phyloP scores from a whole-genome alignment of 768 basidiomycete genomes.

The Macrolepiota albuminosa region DNA sequence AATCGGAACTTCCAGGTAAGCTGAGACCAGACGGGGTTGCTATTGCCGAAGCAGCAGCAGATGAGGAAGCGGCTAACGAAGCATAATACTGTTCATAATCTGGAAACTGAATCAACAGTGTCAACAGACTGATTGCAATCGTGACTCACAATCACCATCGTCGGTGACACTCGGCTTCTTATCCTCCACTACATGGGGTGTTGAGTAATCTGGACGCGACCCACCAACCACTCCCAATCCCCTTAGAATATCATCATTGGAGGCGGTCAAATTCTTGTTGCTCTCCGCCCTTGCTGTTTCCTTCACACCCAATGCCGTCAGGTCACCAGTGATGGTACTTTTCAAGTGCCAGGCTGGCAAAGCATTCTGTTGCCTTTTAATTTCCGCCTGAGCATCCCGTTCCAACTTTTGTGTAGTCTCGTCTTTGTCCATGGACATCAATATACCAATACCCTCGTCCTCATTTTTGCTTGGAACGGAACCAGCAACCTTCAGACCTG shows the following conservation, averaged over 20 bases:
- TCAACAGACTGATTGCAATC: neutral
- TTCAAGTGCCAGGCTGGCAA: conserved; percentile 94
- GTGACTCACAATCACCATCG: conserved; percentile 63
- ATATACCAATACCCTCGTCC: conserved; percentile 79
- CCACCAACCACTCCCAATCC: conserved; percentile 63
- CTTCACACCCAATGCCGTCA: conserved; percentile 81
- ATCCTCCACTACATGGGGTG: conserved; percentile 18
- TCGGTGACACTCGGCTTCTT: conserved; percentile 35
- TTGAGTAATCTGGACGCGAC: conserved; percentile 23
- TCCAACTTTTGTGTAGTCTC: conserved; percentile 69
- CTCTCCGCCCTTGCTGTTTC: conserved; percentile 55
- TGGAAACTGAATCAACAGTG: conserved; percentile 19
- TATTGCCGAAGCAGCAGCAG: conserved; percentile 48
- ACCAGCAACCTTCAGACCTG: conserved; percentile 71
- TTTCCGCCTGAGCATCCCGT: conserved; percentile 75
- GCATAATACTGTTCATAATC: conserved; percentile 85
- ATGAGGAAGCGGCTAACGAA: conserved; percentile 60
- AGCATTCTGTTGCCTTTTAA: conserved; percentile 85
- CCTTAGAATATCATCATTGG: conserved; percentile 70
- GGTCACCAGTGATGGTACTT: conserved; percentile 90
- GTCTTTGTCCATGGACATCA: conserved; percentile 88
- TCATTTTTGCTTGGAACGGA: conserved; percentile 53
- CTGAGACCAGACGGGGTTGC: conserved; percentile 57
- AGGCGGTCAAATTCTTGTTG: conserved; percentile 25
- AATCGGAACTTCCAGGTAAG: conserved; percentile 38